A percentile compares a stretch with the other conserved stretches of the same genome.
These are phyloP conservation scores for Aspergillus oerlinghausenensis DNA, from an alignment of 2,329 filamentous ascomycete species.

Conservation along the genomic window DNA sequence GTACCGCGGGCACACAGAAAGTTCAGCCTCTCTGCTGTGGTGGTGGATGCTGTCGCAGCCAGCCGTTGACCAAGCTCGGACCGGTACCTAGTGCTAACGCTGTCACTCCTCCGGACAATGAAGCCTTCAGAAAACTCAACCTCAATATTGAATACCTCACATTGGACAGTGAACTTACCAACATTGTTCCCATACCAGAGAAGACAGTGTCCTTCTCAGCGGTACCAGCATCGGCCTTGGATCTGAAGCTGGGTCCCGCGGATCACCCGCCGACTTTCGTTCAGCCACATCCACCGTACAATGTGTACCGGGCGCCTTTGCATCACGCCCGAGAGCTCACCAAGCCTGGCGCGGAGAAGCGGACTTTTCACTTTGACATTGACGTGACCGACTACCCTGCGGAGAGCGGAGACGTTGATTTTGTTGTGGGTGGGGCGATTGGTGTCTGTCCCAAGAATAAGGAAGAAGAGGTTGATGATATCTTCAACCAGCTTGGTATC, in stretches of 20 bases:
- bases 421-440: conserved; percentile 94
- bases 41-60: conserved; percentile 60
- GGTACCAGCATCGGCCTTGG: conserved; percentile 31
- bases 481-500: conserved; percentile 76
- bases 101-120: conserved; percentile 66
- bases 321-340: conserved; percentile 83
- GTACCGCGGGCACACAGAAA: conserved; percentile 52
- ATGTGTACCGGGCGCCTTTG: conserved; percentile 85
- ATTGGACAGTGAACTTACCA: conserved; percentile 64
- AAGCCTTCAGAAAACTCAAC: conserved; percentile 73
- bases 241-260: conserved; percentile 33
- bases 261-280: conserved; percentile 81
- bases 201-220: conserved; percentile 64
- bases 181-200: conserved; percentile 66
- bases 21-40: conserved; percentile 62
- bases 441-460: conserved; percentile 89
- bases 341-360: conserved; percentile 82
- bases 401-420: conserved; percentile 75
- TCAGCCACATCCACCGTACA: conserved; percentile 88
- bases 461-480: conserved; percentile 68
- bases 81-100: conserved; percentile 42
- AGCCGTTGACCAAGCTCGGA: conserved; percentile 47
- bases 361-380: conserved; percentile 95
- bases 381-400: conserved; percentile 92
- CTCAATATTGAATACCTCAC: conserved; percentile 73